These are phyloP conservation scores for Trichosanthes cucumerina DNA, from an alignment of 306 rosid species.

Conservation along the genomic window DNA sequence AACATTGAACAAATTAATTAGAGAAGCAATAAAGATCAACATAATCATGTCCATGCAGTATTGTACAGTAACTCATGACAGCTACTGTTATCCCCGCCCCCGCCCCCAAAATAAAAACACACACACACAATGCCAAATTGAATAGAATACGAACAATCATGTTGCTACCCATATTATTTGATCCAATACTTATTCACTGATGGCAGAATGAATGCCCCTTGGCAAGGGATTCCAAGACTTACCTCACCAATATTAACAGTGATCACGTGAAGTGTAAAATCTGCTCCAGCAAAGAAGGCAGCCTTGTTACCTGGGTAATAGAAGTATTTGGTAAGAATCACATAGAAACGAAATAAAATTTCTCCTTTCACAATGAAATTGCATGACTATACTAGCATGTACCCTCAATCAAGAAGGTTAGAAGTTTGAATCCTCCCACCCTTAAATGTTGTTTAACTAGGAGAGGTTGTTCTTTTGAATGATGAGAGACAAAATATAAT, in stretches of 20 bases:
- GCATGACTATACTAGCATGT: too few species aligned
- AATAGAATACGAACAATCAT: background rate
- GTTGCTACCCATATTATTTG: background rate
- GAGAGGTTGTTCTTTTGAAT: too few species aligned
- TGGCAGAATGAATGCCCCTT: background rate
- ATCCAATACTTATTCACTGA: background rate
- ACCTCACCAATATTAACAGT: constrained; percentile 16
- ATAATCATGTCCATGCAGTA: background rate
- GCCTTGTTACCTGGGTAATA: background rate
- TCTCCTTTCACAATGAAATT: background rate
- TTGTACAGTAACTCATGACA: background rate
- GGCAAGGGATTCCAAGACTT: background rate
- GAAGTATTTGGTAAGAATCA: background rate
- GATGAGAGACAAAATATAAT: background rate
- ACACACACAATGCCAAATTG: background rate
- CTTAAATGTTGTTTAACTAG: too few species aligned
- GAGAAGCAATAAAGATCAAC: background rate
- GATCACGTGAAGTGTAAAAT: constrained; percentile 7
- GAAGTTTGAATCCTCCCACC: too few species aligned
- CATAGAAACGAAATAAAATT: background rate
- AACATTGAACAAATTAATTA: background rate
- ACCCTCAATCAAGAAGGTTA: too few species aligned
- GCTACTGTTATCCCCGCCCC: background rate
- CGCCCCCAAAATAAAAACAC: too few species aligned
- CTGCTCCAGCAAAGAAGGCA: background rate